Base-by-base conservation (phyloP, 257 asterid species). In the Nyctanthes arbortristis region DNA sequence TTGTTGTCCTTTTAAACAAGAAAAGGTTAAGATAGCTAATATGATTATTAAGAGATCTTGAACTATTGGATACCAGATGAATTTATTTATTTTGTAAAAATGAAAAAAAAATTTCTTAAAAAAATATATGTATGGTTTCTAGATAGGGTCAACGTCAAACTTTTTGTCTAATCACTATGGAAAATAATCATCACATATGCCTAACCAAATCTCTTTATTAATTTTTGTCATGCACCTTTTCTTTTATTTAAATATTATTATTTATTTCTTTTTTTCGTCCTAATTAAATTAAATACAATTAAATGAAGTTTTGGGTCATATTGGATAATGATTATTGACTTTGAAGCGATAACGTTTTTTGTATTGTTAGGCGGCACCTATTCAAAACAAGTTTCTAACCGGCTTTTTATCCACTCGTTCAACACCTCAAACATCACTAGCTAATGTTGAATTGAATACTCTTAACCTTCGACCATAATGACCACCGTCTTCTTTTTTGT, bases 171-270 rank as follows among this genome's bases (percentile, higher is more conserved):
- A 52, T 22, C 59, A 52, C 59, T 52, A 52, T 0, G 59, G n/a
- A 52, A 24, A 52, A 52, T 52, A 52, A 52, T 52, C 59, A 52
- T 52, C 6, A 52, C 59, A 52, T 52, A 13, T 52, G 59, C 59
- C 59, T 22, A 52, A 24, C 31, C 31, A 52, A 22, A 24, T 52
- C 59, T 52, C 30, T 4, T 24, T 52, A 24, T 25, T 20, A 24
- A 20, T 52, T 52, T 52, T n/a, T 24, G 30, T 22, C 1, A 10
- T 52, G 29, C 5, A 7, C 1, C 14, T 52, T 49, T 22, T 22
- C 14, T 52, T 25, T 52, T 3, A n/a, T n/a, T n/a, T n/a, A n/a
- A n/a, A n/a, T n/a, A n/a, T n/a, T n/a, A n/a, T n/a, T n/a, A n/a
- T 1, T 49, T 18, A 18, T 2, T 2, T 20, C 3, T 49, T 9